A percentile compares a stretch with the other conserved stretches of the same genome.
These are phyloP conservation scores for Claviceps paspali DNA, from an alignment of 2,329 filamentous ascomycete genomes.

Conservation along the genomic window DNA sequence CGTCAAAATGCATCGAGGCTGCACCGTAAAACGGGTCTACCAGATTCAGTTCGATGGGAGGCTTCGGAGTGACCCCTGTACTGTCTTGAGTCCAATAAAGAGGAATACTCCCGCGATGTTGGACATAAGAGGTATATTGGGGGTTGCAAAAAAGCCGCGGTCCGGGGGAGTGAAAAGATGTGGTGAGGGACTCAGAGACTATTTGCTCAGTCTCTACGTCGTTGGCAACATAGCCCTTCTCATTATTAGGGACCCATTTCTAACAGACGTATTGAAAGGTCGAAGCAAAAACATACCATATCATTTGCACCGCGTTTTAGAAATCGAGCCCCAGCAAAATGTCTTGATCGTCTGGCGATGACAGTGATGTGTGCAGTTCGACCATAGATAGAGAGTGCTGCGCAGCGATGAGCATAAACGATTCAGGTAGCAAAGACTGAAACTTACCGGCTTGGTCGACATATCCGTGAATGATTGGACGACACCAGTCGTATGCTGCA, in stretches of 20 bases:
- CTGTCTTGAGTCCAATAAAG: slow-evolving; percentile 96
- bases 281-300: slow-evolving; percentile 25
- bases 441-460: slow-evolving; percentile 62
- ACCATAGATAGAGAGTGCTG: slow-evolving; percentile 68
- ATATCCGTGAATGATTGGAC: slow-evolving; percentile 90
- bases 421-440: neutral
- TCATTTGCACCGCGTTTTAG: slow-evolving; percentile 92
- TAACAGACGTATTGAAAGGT: too few species aligned
- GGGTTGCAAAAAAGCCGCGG: slow-evolving; percentile 75
- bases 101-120: slow-evolving; percentile 92
- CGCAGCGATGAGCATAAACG: neutral
- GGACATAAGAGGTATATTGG: slow-evolving; percentile 88
- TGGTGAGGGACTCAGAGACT: slow-evolving; percentile 84
- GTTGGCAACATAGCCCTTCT: slow-evolving; percentile 77
- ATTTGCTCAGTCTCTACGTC: slow-evolving; percentile 99
- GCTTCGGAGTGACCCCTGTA: slow-evolving; percentile 88
- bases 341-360: slow-evolving; percentile 79
- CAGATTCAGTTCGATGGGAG: slow-evolving; percentile 89
- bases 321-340: slow-evolving; percentile 88
- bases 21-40: slow-evolving; percentile 91
- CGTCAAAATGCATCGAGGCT: slow-evolving; percentile 86
- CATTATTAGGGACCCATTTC: neutral
- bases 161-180: slow-evolving; percentile 86
- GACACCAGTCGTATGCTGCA: slow-evolving; percentile 87
- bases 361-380: slow-evolving; percentile 82